Percentiles rank a stretch among this genome's conserved stretches.
Conservation (phyloP, 805 yeast genomes). For the Lipomyces sp. region DNA sequence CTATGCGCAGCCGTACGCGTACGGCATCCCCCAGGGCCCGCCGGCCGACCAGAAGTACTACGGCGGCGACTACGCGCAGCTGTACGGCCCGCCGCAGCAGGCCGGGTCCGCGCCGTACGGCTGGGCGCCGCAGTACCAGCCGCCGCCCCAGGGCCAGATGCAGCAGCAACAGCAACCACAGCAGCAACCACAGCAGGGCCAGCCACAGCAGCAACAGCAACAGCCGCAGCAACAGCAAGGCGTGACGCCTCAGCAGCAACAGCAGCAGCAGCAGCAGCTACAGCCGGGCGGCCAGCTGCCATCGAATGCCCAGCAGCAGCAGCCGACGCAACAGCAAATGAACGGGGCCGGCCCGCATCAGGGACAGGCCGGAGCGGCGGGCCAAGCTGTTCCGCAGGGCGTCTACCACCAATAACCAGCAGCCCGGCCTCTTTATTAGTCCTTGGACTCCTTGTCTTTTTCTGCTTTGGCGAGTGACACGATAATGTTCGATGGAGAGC, state of each 20-base stretch:
- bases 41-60: slow-evolving; percentile 14
- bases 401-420: slow-evolving; percentile 1
- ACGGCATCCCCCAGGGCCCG: slow-evolving; percentile 4
- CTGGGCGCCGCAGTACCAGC: slow-evolving; percentile 18
- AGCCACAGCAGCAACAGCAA: slow-evolving; percentile 24
- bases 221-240: slow-evolving; percentile 6
- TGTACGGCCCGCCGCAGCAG: slow-evolving; percentile 2
- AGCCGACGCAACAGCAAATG: slow-evolving; percentile 17
- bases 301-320: slow-evolving; percentile 16
- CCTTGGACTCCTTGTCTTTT: not conserved
- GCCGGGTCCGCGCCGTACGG: slow-evolving; percentile 5
- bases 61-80: slow-evolving; percentile 15
- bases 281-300: not conserved
- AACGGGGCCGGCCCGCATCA: slow-evolving; percentile 13
- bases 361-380: not conserved
- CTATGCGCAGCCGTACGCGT: slow-evolving; percentile 13
- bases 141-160: not conserved
- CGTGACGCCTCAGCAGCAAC: slow-evolving; percentile 12
- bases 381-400: not conserved
- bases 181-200: slow-evolving; percentile 8
- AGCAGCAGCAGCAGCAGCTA: slow-evolving; percentile 7
- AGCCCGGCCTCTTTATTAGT: not conserved
- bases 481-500: too few relatives aligned
- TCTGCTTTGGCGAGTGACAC: not conserved
- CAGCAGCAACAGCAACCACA: slow-evolving; percentile 3